Conservation (phyloP, 192 early-diverging fungal genomes). For the Ambispora gerdemannii region DNA sequence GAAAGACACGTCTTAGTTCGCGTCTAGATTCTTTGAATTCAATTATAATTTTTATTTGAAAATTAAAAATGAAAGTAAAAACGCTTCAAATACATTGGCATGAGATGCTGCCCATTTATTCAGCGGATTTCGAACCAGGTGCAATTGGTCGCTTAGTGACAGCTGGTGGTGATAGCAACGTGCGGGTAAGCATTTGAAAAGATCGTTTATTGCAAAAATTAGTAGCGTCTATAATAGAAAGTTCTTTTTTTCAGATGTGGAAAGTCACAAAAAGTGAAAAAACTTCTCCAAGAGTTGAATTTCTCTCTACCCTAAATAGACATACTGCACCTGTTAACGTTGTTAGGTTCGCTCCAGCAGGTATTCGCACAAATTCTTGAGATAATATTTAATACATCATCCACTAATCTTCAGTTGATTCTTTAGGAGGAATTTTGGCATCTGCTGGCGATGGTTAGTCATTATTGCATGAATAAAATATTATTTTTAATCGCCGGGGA, state of each 20-base stretch:
- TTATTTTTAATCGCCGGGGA: not conserved
- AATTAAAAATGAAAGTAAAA: slow-evolving; percentile 31
- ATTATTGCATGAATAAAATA: slow-evolving; percentile 14
- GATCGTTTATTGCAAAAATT: not conserved
- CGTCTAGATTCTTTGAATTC: no score
- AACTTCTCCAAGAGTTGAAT: slow-evolving; percentile 63
- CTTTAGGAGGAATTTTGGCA: slow-evolving; percentile 63
- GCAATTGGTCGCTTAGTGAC: slow-evolving; percentile 73
- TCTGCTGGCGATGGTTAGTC: slow-evolving; percentile 80
- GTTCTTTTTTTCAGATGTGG: slow-evolving; percentile 55
- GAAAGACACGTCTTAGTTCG: no score
- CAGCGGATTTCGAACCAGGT: slow-evolving; percentile 79
- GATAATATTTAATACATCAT: not conserved
- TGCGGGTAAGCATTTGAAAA: slow-evolving; percentile 66
- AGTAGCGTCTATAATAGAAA: slow-evolving; percentile 10
- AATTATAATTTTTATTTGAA: not conserved
- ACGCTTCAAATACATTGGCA: slow-evolving; percentile 94
- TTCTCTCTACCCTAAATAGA: slow-evolving; percentile 74
- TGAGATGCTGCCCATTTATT: slow-evolving; percentile 85
- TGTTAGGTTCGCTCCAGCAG: slow-evolving; percentile 81
- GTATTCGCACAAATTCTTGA: slow-evolving; percentile 31
- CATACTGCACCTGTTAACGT: slow-evolving; percentile 91
- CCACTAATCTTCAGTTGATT: not conserved
- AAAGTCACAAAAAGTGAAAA: slow-evolving; percentile 42
- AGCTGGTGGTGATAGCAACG: slow-evolving; percentile 85